These are phyloP conservation scores for Ramaria rubella DNA, from an alignment of 768 basidiomycete genomes.

Conservation along the genomic window DNA sequence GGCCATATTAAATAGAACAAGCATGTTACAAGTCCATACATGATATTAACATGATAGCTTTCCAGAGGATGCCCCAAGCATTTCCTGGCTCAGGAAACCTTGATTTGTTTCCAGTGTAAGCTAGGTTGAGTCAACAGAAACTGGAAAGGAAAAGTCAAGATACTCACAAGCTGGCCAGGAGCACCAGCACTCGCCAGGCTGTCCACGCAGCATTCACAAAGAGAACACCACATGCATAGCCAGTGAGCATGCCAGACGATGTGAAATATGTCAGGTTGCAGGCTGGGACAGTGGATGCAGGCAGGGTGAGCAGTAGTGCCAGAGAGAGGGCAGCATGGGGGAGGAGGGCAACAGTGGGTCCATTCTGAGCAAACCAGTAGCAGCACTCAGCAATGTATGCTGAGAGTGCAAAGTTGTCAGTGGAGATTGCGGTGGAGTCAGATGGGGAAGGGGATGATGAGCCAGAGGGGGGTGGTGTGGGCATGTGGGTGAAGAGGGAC, in stretches of 20 bases:
- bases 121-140: conserved; percentile 28
- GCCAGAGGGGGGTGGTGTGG: not conserved
- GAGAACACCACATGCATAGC: conserved; percentile 73
- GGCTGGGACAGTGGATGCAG: conserved; percentile 43
- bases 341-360: conserved; percentile 73
- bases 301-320: conserved; percentile 59
- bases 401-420: conserved; percentile 38
- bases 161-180: conserved; percentile 64
- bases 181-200: conserved; percentile 63
- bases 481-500: not conserved
- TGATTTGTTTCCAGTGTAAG: too few relatives aligned
- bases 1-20: too few relatives aligned
- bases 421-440: conserved; percentile 29
- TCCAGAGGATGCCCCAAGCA: too few relatives aligned
- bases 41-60: too few relatives aligned
- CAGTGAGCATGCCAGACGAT: conserved; percentile 53
- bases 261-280: conserved; percentile 77
- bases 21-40: too few relatives aligned
- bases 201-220: conserved; percentile 79
- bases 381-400: conserved; percentile 73
- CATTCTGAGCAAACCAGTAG: conserved; percentile 79
- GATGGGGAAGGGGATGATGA: not conserved
- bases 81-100: too few relatives aligned
- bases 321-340: conserved; percentile 75
- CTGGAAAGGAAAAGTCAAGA: not conserved